Evolutionary conservation across 1,284 basidiomycete genomes (phyloP).

Genomic region (Melanopsichium pennsylvanicum): DNA sequence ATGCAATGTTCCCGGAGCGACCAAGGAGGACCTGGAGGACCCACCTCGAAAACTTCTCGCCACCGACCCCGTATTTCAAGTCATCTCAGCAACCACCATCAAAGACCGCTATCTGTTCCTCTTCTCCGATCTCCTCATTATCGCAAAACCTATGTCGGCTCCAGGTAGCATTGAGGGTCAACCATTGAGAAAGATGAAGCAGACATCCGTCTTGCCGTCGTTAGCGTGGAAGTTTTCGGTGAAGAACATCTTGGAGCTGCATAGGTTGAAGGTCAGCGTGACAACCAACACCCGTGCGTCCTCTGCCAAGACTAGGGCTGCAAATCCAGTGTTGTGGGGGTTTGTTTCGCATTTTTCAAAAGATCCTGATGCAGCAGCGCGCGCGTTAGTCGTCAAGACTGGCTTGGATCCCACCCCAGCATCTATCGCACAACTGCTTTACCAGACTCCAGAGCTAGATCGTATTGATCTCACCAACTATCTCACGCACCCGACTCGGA

Average conservation of each 20-base stretch:
- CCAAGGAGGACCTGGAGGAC: constrained; percentile 69
- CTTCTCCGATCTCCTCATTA: constrained; percentile 90
- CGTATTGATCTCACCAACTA: constrained; percentile 82
- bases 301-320: constrained; percentile 28
- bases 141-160: constrained; percentile 71
- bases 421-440: constrained; percentile 80
- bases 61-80: constrained; percentile 87
- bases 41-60: constrained; percentile 84
- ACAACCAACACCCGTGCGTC: constrained; percentile 29
- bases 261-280: constrained; percentile 40
- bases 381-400: constrained; percentile 55
- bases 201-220: constrained; percentile 24
- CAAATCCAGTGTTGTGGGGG: constrained; percentile 62
- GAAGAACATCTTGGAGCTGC: constrained; percentile 52
- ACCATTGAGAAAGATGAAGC: constrained; percentile 68
- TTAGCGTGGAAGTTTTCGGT: constrained; percentile 54
- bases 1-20: constrained; percentile 19
- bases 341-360: constrained; percentile 77
- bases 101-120: constrained; percentile 96
- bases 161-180: constrained; percentile 72
- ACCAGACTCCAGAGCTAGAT: constrained; percentile 84
- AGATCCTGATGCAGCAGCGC: constrained; percentile 62
- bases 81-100: constrained; percentile 89
- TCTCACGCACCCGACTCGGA: constrained; percentile 75
- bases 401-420: constrained; percentile 60